Conservation (phyloP, 768 basidiomycete species). For the Suillus discolor region DNA sequence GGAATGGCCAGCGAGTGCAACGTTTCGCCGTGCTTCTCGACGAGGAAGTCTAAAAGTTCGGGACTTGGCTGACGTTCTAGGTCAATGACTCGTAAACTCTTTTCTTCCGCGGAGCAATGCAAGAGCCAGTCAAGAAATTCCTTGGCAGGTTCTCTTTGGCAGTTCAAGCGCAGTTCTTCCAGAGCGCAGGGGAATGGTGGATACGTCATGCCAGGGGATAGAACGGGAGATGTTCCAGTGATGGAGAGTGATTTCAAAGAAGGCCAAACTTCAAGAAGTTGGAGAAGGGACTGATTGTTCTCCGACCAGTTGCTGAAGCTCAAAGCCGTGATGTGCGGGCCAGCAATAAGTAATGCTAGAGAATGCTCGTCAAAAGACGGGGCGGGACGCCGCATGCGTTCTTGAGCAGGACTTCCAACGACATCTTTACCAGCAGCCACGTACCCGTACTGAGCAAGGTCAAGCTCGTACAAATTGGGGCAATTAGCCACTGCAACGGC, state of each 20-base stretch:
- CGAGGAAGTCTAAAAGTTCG: constrained; percentile 56
- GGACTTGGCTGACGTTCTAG: constrained; percentile 61
- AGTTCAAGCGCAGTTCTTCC: constrained; percentile 61
- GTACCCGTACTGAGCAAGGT: constrained; percentile 61
- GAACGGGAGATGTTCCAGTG: constrained; percentile 58
- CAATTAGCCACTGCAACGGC: constrained; percentile 59
- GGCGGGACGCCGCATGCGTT: constrained; percentile 51
- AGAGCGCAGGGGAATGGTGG: constrained; percentile 51
- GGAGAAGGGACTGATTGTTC: constrained; percentile 54
- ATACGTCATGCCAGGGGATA: constrained; percentile 39
- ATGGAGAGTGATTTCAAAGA: constrained; percentile 56
- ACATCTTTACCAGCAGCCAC: constrained; percentile 53
- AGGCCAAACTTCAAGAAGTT: constrained; percentile 68
- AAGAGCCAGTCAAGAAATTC: constrained; percentile 75
- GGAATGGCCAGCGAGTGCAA: constrained; percentile 63
- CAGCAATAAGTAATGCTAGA: constrained; percentile 52
- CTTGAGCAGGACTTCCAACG: constrained; percentile 47
- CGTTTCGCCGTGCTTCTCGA: constrained; percentile 47
- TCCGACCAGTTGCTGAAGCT: constrained; percentile 76
- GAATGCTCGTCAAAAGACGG: constrained; percentile 58
- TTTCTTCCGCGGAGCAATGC: constrained; percentile 50
- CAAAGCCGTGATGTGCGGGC: constrained; percentile 54
- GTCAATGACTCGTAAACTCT: constrained; percentile 51
- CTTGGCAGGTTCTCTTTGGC: constrained; percentile 60
- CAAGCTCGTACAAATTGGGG: constrained; percentile 58